These are phyloP conservation scores for Neurospora hispaniola DNA, from an alignment of 495 filamentous ascomycete species.

Conservation along the genomic window DNA sequence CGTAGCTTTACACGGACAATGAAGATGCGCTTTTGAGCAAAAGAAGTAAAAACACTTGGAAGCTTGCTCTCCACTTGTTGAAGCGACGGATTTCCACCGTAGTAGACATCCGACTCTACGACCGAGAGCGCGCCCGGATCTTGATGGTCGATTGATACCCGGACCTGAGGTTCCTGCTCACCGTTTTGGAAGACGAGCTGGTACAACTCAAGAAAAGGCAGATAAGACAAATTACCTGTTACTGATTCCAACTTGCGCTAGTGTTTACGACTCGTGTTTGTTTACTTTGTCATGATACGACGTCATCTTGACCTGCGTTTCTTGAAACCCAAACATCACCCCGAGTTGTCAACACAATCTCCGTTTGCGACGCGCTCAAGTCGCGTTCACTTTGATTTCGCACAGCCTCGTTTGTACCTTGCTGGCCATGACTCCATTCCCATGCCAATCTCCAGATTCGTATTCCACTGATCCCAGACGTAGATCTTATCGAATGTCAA, in stretches of 20 bases:
- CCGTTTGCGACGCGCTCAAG: not conserved
- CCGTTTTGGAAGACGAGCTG: not conserved
- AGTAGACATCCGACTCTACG: not conserved
- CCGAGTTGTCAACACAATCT: not conserved
- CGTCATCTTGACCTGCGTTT: not conserved
- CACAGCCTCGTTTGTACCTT: not conserved
- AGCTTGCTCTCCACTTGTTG: not conserved
- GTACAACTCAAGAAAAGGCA: not conserved
- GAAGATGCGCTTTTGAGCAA: conserved; percentile 26
- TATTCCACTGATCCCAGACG: not conserved
- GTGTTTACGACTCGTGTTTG: not conserved
- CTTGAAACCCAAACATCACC: not conserved
- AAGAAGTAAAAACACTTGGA: not conserved
- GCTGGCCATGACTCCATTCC: not conserved
- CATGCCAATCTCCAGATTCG: not conserved
- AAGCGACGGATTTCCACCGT: not conserved
- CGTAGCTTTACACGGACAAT: conserved; percentile 28
- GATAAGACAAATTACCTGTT: not conserved
- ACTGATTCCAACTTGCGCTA: not conserved
- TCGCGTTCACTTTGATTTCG: not conserved
- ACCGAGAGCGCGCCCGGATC: not conserved
- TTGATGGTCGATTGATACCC: not conserved
- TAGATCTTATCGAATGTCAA: not conserved
- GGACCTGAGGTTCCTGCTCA: not conserved
- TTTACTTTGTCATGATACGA: not conserved